phyloP scores from a whole-genome alignment of 805 yeast genomes.

The Yamadazyma paraphyllophila region DNA sequence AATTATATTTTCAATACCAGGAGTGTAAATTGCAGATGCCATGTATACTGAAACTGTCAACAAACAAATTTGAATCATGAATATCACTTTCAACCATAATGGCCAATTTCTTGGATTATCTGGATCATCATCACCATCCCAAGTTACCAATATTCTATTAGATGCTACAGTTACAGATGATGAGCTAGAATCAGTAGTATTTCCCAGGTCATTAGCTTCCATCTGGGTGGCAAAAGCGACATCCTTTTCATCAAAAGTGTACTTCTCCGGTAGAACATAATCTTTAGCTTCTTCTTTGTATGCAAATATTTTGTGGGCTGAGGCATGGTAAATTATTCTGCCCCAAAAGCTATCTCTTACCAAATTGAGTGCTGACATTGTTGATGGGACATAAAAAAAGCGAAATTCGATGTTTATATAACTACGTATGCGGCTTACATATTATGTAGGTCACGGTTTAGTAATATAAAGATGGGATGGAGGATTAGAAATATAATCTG shows the following conservation, averaged over 20 bases:
- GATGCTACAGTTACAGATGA: not conserved
- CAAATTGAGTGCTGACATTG: constrained; percentile 12
- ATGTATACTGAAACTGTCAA: constrained; percentile 46
- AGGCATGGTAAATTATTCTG: constrained; percentile 25
- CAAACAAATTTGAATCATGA: constrained; percentile 24
- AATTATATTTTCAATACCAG: constrained; percentile 46
- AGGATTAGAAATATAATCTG: not conserved
- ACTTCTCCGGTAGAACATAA: constrained; percentile 32
- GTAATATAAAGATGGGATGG: not conserved
- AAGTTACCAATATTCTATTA: constrained; percentile 10
- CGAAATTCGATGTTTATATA: not conserved
- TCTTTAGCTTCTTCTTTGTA: constrained; percentile 29
- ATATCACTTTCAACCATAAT: constrained; percentile 32
- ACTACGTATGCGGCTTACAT: no score
- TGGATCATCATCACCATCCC: constrained; percentile 50
- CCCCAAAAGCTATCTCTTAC: constrained; percentile 34
- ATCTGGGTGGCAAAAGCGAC: not conserved
- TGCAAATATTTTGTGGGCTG: constrained; percentile 21
- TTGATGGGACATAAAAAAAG: not conserved
- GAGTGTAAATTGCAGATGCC: constrained; percentile 57
- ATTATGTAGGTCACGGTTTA: no score
- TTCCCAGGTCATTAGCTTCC: not conserved
- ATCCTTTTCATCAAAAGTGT: constrained; percentile 12
- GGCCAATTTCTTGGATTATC: constrained; percentile 63
- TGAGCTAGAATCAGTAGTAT: not conserved